A percentile compares a stretch with the other conserved stretches of the same genome.
phyloP scores from a whole-genome alignment of 495 filamentous ascomycete species.

The Penicillium maclennaniae region DNA sequence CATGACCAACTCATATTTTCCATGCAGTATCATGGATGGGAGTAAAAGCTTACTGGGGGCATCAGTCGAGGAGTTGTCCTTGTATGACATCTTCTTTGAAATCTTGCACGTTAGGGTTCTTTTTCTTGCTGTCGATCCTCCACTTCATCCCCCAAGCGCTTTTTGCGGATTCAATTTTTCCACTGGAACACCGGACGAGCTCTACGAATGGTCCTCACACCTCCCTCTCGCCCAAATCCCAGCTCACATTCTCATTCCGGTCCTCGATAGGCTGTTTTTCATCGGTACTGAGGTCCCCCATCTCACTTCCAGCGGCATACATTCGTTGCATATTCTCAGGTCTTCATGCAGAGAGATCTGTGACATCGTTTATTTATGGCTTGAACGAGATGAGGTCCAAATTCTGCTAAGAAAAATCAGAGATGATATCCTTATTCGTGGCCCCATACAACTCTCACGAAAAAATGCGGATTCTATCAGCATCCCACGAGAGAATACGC shows the following conservation, averaged over 20 bases:
- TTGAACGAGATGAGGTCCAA: neutral
- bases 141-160: neutral
- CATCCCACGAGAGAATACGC: neutral
- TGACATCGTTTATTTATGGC: neutral
- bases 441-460: neutral
- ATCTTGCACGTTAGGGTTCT: neutral
- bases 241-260: neutral
- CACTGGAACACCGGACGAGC: neutral
- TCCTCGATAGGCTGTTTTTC: neutral
- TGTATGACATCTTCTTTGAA: neutral
- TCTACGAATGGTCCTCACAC: neutral
- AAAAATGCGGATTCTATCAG: neutral
- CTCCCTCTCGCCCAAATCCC: neutral
- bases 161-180: neutral
- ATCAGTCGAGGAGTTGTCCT: neutral
- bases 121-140: neutral
- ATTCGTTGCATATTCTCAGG: neutral
- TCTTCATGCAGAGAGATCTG: neutral
- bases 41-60: neutral
- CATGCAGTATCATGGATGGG: neutral
- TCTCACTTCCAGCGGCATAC: neutral
- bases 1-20: neutral
- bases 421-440: neutral
- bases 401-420: neutral
- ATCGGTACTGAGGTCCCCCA: neutral